These are phyloP conservation scores for Pichia sp. DNA, from an alignment of 1,139 yeast species.

Conservation along the genomic window DNA sequence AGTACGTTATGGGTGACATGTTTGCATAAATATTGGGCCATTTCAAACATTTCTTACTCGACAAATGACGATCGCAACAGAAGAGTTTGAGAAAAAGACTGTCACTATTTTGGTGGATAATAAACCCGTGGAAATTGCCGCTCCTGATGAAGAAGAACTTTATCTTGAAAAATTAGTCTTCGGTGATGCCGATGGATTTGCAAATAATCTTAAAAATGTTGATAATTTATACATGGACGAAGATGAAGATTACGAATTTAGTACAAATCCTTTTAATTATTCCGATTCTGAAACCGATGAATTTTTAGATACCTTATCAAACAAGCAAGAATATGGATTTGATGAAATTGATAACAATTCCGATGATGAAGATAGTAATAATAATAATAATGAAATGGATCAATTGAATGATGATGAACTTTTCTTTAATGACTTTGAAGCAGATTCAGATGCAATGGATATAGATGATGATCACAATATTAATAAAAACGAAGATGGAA, in stretches of 20 bases:
- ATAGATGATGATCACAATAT: conserved; percentile 32
- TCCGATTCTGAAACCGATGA: conserved; percentile 31
- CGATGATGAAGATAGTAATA: conserved; percentile 26
- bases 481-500: conserved; percentile 30
- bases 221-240: conserved; percentile 51
- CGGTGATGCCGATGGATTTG: conserved; percentile 83
- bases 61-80: background rate
- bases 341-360: conserved; percentile 27
- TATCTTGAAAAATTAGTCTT: conserved; percentile 78
- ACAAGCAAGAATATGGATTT: conserved; percentile 29
- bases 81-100: conserved; percentile 2
- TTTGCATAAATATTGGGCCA: too few relatives aligned
- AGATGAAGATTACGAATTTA: conserved; percentile 31
- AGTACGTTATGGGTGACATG: too few relatives aligned
- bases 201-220: conserved; percentile 52
- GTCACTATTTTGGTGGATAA: conserved; percentile 12
- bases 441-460: conserved; percentile 37
- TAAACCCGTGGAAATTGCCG: conserved; percentile 35
- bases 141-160: conserved; percentile 79
- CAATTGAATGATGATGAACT: conserved; percentile 53
- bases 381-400: conserved; percentile 31
- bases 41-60: too few relatives aligned
- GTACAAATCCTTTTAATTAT: conserved; percentile 15
- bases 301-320: conserved; percentile 20
- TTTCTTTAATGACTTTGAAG: conserved; percentile 56